Base-by-base conservation (phyloP, 108 stramenopile genomes). In the Nannochloropsis gaditana region DNA sequence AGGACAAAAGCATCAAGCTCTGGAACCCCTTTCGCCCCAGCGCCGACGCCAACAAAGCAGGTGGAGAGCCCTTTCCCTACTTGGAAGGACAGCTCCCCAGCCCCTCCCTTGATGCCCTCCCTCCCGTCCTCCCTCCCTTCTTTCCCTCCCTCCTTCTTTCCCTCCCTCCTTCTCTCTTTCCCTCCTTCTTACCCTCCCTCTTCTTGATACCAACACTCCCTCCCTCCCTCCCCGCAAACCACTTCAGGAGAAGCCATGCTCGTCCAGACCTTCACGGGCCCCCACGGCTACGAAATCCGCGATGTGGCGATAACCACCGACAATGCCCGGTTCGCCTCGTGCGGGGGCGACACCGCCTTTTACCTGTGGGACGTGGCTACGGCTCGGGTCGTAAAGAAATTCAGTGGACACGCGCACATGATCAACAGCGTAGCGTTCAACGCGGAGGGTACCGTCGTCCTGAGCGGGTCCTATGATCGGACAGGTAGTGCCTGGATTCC, bases 351-450 rank as follows among this genome's bases (percentile, higher is more conserved):
- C 45, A 90, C 83, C 80, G 47, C 86, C 21, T 85, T 84, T 11
- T 90, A 88, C 43, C 31, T 90, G 80, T 91, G 89, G 89, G 90
- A 91, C 83, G 90, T 91, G 44, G 83, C 73, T 79, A 87, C 87
- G 44, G 85, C 85, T 21, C 42, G 11, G 11, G 90, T 90, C 8
- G 80, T 91, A 3, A 80, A 90, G 19, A 44, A 85, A 84, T 84
- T 91, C 43, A 88, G 87, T 82, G 90, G 85, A 5, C 90, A 91
- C 50, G 85, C 80, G 31, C 85, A 88, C 17, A 80, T 82, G 43
- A 80, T 90, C 50, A 91, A 91, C 83, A 44, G 90, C 9, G 85
- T 90, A 31, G 89, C 85, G 45, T 86, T 90, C 44, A 90, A 88
- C 45, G 83, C 31, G 3, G 89, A 91, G 3, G 87, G 44, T 19